Conservation (phyloP, 768 basidiomycete species). For the Leccinum aurantiacum region DNA sequence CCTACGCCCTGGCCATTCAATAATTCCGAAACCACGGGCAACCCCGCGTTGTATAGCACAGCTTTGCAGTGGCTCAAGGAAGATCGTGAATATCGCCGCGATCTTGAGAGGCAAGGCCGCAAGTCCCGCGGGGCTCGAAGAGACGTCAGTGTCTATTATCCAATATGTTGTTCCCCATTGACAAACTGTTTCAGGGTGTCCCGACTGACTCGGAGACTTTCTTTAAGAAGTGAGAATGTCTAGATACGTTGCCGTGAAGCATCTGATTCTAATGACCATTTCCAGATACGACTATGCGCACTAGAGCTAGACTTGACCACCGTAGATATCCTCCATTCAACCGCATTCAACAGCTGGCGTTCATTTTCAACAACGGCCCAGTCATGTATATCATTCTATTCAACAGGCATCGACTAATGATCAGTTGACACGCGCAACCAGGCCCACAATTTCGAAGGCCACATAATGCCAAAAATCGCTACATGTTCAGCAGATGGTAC, state of each 20-base stretch:
- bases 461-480: background rate
- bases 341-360: conserved; percentile 14
- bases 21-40: conserved; percentile 24
- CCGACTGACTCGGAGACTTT: conserved; percentile 82
- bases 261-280: conserved; percentile 8
- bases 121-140: conserved; percentile 62
- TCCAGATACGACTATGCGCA: conserved; percentile 51
- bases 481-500: background rate
- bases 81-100: conserved; percentile 67
- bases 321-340: background rate
- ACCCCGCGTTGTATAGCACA: conserved; percentile 55
- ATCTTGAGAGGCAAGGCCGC: conserved; percentile 56
- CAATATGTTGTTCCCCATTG: background rate
- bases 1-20: conserved; percentile 72
- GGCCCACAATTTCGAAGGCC: background rate
- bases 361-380: conserved; percentile 20
- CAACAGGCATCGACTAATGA: background rate
- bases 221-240: conserved; percentile 70
- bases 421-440: background rate
- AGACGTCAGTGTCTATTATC: conserved; percentile 42
- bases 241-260: background rate
- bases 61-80: conserved; percentile 87
- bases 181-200: conserved; percentile 40
- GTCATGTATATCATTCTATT: conserved; percentile 7
- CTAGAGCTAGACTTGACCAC: conserved; percentile 25